phyloP scores from a whole-genome alignment of 1,284 basidiomycete species.

The Tremellales sp. region DNA sequence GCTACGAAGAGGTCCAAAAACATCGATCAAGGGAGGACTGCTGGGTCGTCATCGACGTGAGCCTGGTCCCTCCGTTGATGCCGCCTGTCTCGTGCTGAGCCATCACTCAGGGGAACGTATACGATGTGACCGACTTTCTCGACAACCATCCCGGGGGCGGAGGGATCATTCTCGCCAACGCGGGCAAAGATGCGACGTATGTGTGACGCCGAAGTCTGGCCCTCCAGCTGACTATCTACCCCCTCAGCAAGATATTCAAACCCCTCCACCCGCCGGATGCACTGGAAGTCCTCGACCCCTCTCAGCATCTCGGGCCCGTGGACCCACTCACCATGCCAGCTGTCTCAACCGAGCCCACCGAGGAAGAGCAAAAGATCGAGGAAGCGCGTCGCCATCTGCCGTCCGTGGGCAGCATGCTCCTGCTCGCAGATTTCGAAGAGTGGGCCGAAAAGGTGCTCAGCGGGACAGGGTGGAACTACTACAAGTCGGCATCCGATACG shows the following conservation, averaged over 20 bases:
- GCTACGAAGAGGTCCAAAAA: constrained; percentile 55
- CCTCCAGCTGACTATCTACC: background rate
- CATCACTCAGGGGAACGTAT: constrained; percentile 39
- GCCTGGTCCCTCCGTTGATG: constrained; percentile 1
- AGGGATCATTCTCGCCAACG: constrained; percentile 53
- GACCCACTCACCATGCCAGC: constrained; percentile 55
- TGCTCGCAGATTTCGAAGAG: constrained; percentile 63
- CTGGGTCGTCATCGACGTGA: constrained; percentile 75
- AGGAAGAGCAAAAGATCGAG: constrained; percentile 67
- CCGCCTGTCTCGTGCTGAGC: background rate
- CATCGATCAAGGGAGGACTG: constrained; percentile 57
- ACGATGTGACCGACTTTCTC: constrained; percentile 73
- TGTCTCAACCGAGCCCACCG: constrained; percentile 56
- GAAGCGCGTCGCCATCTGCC: constrained; percentile 59
- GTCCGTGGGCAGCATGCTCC: constrained; percentile 64
- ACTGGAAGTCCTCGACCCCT: constrained; percentile 48
- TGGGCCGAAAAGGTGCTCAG: constrained; percentile 49
- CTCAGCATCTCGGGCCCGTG: constrained; percentile 68
- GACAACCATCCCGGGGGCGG: constrained; percentile 57
- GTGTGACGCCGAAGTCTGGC: constrained; percentile 16
- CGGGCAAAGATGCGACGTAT: constrained; percentile 58
- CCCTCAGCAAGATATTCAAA: constrained; percentile 46
- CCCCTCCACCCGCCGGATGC: constrained; percentile 52
- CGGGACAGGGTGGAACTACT: constrained; percentile 56
- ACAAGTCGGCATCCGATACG: constrained; percentile 52